A percentile compares a stretch with the other conserved stretches of the same genome.
These are phyloP conservation scores for Cryptococcus jaspeensis DNA, from an alignment of 1,284 basidiomycete species.

Conservation along the genomic window DNA sequence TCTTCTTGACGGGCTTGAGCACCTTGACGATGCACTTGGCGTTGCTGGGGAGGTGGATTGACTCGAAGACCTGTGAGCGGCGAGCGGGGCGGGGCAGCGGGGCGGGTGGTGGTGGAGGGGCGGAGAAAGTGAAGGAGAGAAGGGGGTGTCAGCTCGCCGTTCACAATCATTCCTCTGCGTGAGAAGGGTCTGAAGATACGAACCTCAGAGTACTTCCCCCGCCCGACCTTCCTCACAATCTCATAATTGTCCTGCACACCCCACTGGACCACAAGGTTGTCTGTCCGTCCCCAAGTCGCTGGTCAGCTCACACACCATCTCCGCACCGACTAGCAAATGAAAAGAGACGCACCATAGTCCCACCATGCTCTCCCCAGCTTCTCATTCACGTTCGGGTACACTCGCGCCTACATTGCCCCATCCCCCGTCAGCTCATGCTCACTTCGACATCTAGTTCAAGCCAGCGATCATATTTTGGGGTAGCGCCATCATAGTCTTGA, in stretches of 20 bases:
- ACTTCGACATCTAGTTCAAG: too few relatives aligned
- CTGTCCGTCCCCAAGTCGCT: conserved; percentile 51
- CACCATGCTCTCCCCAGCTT: conserved; percentile 60
- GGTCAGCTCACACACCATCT: not conserved
- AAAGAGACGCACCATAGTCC: conserved; percentile 58
- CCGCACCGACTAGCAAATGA: too few relatives aligned
- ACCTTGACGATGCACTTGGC: conserved; percentile 99
- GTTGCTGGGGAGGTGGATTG: conserved; percentile 86
- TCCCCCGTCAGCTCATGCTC: not conserved
- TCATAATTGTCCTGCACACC: conserved; percentile 97
- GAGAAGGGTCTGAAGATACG: conserved; percentile 25
- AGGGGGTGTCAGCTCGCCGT: not conserved
- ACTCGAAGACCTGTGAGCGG: conserved; percentile 91
- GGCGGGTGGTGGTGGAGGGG: not conserved
- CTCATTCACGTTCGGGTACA: conserved; percentile 61
- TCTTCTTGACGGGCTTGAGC: conserved; percentile 99
- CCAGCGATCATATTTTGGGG: too few relatives aligned
- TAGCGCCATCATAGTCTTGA: too few relatives aligned
- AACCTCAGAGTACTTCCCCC: conserved; percentile 95
- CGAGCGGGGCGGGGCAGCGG: not conserved
- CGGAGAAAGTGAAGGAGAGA: too few relatives aligned
- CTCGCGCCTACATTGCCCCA: conserved; percentile 49
- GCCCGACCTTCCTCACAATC: conserved; percentile 93
- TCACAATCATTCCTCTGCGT: not conserved
- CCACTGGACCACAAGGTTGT: conserved; percentile 92